Percentiles rank a stretch among this genome's conserved stretches.
These are phyloP conservation scores for Capsicum rhomboideum DNA, from an alignment of 257 asterid genomes.

Conservation along the genomic window DNA sequence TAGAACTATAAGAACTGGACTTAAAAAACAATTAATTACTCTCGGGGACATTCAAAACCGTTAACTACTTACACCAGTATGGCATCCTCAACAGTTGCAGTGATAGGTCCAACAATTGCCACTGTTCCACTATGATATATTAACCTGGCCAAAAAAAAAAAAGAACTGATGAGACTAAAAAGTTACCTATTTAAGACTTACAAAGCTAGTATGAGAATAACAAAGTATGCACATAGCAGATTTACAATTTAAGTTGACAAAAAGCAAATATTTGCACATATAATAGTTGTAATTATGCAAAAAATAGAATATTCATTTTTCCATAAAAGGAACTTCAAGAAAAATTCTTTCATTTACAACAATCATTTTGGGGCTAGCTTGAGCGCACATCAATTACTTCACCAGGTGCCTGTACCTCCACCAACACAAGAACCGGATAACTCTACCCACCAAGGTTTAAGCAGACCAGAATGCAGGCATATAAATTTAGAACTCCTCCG, in stretches of 20 bases:
- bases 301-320: not conserved
- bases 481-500: not conserved
- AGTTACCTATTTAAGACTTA: not conserved
- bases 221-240: not conserved
- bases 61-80: constrained; percentile 67
- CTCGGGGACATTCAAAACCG: constrained; percentile 2
- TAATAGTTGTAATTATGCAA: not conserved
- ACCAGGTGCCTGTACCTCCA: not conserved
- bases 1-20: not conserved
- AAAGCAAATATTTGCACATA: not conserved
- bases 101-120: constrained; percentile 79
- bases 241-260: not conserved
- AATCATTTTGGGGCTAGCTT: not conserved
- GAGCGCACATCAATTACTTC: not conserved
- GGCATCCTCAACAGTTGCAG: constrained; percentile 84
- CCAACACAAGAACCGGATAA: not conserved
- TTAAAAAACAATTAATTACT: not conserved
- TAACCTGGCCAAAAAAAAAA: constrained; percentile 38
- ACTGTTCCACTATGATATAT: constrained; percentile 82
- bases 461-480: not conserved
- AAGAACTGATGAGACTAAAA: not conserved
- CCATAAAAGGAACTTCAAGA: not conserved
- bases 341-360: not conserved
- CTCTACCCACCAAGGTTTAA: not conserved
- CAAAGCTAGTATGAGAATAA: not conserved